Evolutionary conservation across 352 stramenopile genomes (phyloP).

Genomic region (Phytophthora europaea): DNA sequence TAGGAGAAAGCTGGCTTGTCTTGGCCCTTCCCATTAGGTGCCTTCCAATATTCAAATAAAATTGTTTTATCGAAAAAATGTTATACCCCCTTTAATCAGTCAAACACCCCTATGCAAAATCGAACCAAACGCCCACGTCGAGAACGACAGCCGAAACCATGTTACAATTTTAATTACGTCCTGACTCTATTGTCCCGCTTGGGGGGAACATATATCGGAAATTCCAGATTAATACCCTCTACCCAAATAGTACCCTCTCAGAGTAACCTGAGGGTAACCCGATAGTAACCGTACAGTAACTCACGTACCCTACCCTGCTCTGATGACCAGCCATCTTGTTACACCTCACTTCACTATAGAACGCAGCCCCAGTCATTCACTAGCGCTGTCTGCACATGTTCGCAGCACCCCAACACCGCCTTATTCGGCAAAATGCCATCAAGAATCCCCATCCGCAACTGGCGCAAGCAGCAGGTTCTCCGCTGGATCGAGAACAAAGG

Average conservation of each 20-base stretch:
- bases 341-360: neutral
- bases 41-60: no score
- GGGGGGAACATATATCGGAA: no score
- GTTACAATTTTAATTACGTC: no score
- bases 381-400: no score
- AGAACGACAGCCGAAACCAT: no score
- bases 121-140: no score
- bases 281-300: neutral
- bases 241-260: slow-evolving; percentile 11
- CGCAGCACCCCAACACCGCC: neutral
- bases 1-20: neutral
- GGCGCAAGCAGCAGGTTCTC: slow-evolving; percentile 22
- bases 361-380: neutral
- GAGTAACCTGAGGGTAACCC: neutral
- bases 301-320: neutral
- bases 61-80: no score
- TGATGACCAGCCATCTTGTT: neutral
- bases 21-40: neutral
- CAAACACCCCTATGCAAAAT: no score
- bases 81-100: no score
- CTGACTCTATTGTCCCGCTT: no score
- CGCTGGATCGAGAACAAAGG: slow-evolving; percentile 24
- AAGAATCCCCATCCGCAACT: slow-evolving; percentile 12
- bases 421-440: slow-evolving; percentile 7
- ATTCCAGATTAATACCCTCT: slow-evolving; percentile 8